These are phyloP conservation scores for Parachaetomium inaequale DNA, from an alignment of 495 filamentous ascomycete genomes.

Conservation along the genomic window DNA sequence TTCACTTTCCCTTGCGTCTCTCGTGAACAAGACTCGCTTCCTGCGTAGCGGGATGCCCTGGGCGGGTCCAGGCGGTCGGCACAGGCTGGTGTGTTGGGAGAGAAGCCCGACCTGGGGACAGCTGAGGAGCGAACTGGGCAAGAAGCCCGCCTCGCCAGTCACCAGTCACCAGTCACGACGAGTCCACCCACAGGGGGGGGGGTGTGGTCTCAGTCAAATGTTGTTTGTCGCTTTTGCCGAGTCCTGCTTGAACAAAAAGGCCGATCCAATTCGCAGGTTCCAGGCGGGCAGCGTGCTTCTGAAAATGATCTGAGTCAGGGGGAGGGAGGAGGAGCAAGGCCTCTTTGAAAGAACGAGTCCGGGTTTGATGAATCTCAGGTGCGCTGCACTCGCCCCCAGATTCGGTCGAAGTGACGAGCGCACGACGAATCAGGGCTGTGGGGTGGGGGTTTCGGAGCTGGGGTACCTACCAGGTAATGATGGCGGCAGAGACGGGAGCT, in stretches of 20 bases:
- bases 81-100: slow-evolving; percentile 4
- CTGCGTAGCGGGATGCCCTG: slow-evolving; percentile 2
- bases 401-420: neutral
- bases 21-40: neutral
- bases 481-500: too few species aligned
- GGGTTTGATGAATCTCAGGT: neutral
- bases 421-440: neutral
- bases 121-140: neutral
- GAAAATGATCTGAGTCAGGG: neutral
- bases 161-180: neutral
- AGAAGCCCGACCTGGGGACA: slow-evolving; percentile 8
- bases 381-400: neutral
- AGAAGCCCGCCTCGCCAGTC: slow-evolving; percentile 4
- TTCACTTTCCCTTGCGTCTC: neutral
- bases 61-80: slow-evolving; percentile 11
- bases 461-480: neutral
- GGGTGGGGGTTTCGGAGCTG: neutral
- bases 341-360: neutral
- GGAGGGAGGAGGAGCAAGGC: neutral
- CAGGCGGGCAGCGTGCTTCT: neutral
- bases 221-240: neutral
- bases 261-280: neutral
- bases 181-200: neutral
- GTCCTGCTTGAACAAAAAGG: neutral
- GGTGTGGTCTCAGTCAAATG: neutral